These are phyloP conservation scores for Biscogniauxia mediterranea DNA, from an alignment of 2,329 filamentous ascomycete species.

Conservation along the genomic window DNA sequence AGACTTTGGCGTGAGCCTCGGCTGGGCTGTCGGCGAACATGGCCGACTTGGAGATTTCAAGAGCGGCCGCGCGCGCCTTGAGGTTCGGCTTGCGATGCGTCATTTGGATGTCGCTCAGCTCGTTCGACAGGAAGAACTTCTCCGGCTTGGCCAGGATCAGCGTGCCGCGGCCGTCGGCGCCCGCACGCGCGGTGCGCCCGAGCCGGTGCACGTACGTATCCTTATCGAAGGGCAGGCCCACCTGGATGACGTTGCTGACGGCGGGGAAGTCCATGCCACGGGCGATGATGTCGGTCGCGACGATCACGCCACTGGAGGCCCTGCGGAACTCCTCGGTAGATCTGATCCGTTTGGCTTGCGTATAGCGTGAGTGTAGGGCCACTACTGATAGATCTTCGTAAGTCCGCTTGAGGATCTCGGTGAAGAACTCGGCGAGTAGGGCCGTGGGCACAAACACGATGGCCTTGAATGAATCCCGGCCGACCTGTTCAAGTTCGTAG, in stretches of 20 bases:
- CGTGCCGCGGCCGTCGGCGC: conserved; percentile 61
- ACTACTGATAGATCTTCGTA: conserved; percentile 43
- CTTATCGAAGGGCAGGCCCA: conserved; percentile 56
- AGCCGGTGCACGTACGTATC: conserved; percentile 68
- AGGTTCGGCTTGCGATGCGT: conserved; percentile 46
- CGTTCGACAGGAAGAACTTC: conserved; percentile 46
- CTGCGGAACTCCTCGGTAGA: conserved; percentile 64
- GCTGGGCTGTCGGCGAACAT: conserved; percentile 30
- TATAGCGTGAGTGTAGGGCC: conserved; percentile 50
- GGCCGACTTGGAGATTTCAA: conserved; percentile 39
- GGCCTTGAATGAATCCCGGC: conserved; percentile 67
- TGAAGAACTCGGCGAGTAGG: conserved; percentile 50
- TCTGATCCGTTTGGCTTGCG: conserved; percentile 48
- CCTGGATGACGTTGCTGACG: conserved; percentile 66
- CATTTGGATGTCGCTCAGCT: conserved; percentile 55
- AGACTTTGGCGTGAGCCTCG: conserved; percentile 44
- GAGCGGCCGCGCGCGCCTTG: conserved; percentile 38
- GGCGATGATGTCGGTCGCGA: conserved; percentile 70
- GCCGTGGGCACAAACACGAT: conserved; percentile 75
- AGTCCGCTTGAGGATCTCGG: conserved; percentile 39
- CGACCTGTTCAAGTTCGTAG: conserved; percentile 38
- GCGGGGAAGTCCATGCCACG: conserved; percentile 72
- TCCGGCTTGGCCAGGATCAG: conserved; percentile 56
- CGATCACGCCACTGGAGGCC: conserved; percentile 51
- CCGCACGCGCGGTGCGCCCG: conserved; percentile 65